phyloP scores from a whole-genome alignment of 75 land plant genomes.

The Pseudotsuga menziesii region DNA sequence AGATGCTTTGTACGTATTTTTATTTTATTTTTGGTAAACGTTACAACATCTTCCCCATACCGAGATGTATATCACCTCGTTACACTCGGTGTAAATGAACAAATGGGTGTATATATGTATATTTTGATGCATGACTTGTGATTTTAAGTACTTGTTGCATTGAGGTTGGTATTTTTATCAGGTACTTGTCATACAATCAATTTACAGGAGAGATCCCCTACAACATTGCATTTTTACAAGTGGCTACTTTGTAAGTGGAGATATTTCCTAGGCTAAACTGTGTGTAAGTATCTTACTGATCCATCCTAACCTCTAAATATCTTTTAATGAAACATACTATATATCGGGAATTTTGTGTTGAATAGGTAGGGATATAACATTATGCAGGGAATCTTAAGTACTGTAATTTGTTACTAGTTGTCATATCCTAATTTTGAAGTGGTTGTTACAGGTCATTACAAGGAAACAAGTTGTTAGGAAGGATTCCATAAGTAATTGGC shows the following conservation, averaged over 20 bases:
- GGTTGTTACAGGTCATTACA: conserved; percentile 58
- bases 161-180: conserved; percentile 12
- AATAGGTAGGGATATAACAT: neutral
- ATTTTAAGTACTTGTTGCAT: neutral
- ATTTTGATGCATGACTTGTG: neutral
- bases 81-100: neutral
- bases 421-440: neutral
- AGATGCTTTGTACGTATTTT: neutral
- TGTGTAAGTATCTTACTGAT: neutral
- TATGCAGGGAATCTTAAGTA: neutral
- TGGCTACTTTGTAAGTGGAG: conserved; percentile 79
- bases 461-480: conserved; percentile 70
- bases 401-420: neutral
- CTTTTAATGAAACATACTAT: neutral
- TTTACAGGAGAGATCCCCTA: conserved; percentile 86
- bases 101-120: neutral
- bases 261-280: neutral
- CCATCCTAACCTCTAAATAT: too few relatives aligned
- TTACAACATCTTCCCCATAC: too few relatives aligned
- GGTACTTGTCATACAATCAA: conserved; percentile 84
- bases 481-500: conserved; percentile 90
- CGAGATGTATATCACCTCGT: too few relatives aligned
- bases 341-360: neutral
- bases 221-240: conserved; percentile 93
- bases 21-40: too few relatives aligned